Conservation (phyloP, 2,329 filamentous ascomycete species). For the Cyphellophora europaea region DNA sequence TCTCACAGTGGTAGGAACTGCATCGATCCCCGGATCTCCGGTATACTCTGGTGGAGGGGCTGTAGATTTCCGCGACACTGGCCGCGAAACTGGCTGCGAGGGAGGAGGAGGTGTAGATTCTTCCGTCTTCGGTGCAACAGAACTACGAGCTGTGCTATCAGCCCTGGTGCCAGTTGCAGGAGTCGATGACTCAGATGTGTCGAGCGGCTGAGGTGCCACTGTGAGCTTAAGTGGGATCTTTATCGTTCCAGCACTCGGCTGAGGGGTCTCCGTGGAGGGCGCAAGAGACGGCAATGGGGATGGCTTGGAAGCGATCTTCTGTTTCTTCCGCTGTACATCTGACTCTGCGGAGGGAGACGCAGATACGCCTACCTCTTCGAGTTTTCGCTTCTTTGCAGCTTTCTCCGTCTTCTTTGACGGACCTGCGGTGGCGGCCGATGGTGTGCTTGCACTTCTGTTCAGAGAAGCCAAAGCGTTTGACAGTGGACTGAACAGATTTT, state of each 20-base stretch:
- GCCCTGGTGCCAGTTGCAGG: conserved; percentile 5
- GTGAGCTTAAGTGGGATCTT: conserved; percentile 19
- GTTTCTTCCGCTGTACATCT: conserved; percentile 23
- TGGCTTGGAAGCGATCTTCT: conserved; percentile 29
- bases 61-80: conserved; percentile 16
- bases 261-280: conserved; percentile 15
- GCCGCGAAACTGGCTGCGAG: conserved; percentile 14
- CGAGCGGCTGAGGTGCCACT: conserved; percentile 8
- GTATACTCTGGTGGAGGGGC: neutral
- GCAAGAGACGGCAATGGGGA: conserved; percentile 26
- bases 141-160: conserved; percentile 12
- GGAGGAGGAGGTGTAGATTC: conserved; percentile 17
- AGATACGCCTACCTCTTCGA: conserved; percentile 6
- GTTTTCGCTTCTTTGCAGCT: conserved; percentile 26
- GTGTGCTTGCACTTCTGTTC: conserved; percentile 18
- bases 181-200: conserved; percentile 6
- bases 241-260: conserved; percentile 13
- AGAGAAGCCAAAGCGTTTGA: conserved; percentile 17
- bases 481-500: conserved; percentile 25
- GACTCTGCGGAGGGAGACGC: conserved; percentile 18
- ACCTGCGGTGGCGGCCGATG: conserved; percentile 9
- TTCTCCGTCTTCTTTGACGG: conserved; percentile 32
- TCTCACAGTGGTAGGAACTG: neutral
- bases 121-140: conserved; percentile 16
- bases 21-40: no score